Evolutionary conservation across 106 monocot species (phyloP).

Genomic region (Dendrobium catenatum): DNA sequence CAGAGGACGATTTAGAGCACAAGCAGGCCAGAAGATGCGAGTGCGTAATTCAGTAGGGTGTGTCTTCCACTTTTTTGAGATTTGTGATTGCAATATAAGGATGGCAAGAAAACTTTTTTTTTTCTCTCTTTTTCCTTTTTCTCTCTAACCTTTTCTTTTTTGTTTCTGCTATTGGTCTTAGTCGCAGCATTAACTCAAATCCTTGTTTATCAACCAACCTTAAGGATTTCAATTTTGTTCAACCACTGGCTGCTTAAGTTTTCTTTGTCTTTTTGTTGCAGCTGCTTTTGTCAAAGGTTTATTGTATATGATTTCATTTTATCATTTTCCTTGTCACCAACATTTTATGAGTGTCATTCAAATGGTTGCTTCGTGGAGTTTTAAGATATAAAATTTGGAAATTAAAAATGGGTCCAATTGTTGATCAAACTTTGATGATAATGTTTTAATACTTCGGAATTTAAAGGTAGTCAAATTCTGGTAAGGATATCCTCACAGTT

Average conservation of each 20-base stretch:
- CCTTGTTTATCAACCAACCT: neutral
- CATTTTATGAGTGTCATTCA: neutral
- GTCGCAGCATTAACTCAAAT: neutral
- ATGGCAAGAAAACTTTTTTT: neutral
- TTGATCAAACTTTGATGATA: no score
- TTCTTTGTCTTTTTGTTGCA: neutral
- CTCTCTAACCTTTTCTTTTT: neutral
- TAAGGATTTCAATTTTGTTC: neutral
- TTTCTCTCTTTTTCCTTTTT: neutral
- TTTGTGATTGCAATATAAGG: neutral
- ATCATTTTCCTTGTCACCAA: neutral
- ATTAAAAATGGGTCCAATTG: no score
- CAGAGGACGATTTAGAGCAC: conserved; percentile 18
- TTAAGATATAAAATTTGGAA: neutral
- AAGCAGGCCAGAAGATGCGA: conserved; percentile 25
- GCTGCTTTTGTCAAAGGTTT: neutral
- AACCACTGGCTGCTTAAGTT: neutral
- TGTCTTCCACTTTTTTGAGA: neutral
- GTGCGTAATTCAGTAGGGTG: conserved; percentile 32
- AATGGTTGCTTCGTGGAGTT: neutral
- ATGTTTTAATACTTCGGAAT: no score
- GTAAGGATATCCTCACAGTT: no score
- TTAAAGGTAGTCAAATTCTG: no score
- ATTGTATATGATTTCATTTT: neutral
- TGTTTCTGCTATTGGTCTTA: neutral